Base-by-base conservation (phyloP, 2,329 filamentous ascomycete genomes). In the Geoglossum cookeanum region DNA sequence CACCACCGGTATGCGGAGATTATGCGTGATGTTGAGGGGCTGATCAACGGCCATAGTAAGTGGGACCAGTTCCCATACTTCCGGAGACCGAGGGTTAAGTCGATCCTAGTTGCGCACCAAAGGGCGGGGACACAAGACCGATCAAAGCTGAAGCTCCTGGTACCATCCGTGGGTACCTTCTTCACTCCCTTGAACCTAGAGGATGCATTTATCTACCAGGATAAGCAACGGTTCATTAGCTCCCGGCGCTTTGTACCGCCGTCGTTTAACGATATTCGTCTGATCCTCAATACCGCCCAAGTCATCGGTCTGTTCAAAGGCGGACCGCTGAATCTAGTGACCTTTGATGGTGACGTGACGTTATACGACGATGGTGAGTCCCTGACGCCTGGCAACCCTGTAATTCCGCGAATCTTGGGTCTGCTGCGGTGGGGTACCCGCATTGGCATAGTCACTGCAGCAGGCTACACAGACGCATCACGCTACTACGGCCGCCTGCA, bases 321-420 rank as follows among this genome's bases (percentile, higher is more conserved):
- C 49, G 83, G 85, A 27, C 78, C 80, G 3, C 27, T 57, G n/a
- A 82, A 92, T 63, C 78, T 98, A 3, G 84, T 94, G 57, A 98
- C 92, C 0, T 98, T 98, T 67, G 92, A 98, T 69, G 92, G 92
- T 70, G 92, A 98, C 70, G 89, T 98, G 55, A 98, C 92, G 0
- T 77, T 98, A 27, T 98, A 98, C 68, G 85, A 89, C 58, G 86
- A 98, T 65, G 92, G 92, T 11, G 78, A 88, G 64, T 87, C 81
- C 61, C 75, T 98, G 7, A 81, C 83, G 57, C 75, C 82, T 0
- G 75, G 79, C 15, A 94, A 86, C 67, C 85, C 88, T 0, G 81
- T 94, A 15, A 89, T 97, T 56, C 72, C 72, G 3, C 76, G 79
- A 8, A 78, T 83, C 52, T 64, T 82, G 57, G 81, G 83, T 60